Base-by-base conservation (phyloP, 2,329 filamentous ascomycete species). In the Colletotrichum sp. region DNA sequence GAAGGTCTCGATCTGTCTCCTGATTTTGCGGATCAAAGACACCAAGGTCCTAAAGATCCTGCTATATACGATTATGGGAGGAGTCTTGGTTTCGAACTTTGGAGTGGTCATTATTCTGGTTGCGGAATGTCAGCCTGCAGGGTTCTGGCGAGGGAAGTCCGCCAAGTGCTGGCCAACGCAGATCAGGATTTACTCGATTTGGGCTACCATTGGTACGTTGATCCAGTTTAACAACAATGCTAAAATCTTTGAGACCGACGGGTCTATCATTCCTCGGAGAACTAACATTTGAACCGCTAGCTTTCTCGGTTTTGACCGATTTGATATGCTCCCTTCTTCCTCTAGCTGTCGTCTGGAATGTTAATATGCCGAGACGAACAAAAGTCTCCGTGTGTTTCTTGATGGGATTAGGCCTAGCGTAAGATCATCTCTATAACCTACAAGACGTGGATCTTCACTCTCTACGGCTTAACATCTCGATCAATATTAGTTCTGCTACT, bases 11-110 rank as follows among this genome's bases (percentile, higher is more conserved):
- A 86, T 88, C 32, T 81, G 83, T 73, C 75, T 87, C 7, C 78
- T 88, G 7, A 77, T 87, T 2, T 77, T 87, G 4, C 83, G 85
- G 9, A 85, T 87, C 78, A 85, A 86, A 73, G 80, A 83, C 60
- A 82, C 82, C 5, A 80, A 67, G 61, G 43, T 60, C 21, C 75
- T 85, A 6, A 81, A 78, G 66, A 79, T 77, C 3, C 78, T 82
- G 8, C 77, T 86, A 1, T 84, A 80, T 55, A 75, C 34, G 5
- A 71, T 83, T 8, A 83, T 84, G 78, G 77, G 77, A 1, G 83
- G 83, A 1, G 69, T 84, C 4, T 67, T 82, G 55, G 6, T 82
- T 8, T 83, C 82, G 7, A 84, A 83, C 26, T 78, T 80, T 6
- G 80, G 78, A 2, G 79, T 79, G n/a, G 79, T 83, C 36, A 74